Percentiles rank a stretch among this genome's conserved stretches.
Conservation (phyloP, 1,284 basidiomycete species). For the Leccinum pachyderme region DNA sequence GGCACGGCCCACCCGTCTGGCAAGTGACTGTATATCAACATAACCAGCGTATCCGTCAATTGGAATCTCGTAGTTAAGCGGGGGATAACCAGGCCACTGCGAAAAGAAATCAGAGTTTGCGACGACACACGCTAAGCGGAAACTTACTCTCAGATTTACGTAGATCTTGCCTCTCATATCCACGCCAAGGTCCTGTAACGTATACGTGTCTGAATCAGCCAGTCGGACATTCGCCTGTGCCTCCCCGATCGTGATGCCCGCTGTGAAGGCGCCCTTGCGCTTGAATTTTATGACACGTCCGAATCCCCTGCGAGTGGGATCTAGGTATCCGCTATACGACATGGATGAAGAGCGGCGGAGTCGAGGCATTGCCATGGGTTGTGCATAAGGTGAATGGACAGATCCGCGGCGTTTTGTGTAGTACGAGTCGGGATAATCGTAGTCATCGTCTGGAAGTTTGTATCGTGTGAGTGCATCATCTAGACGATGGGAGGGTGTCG, state of each 20-base stretch:
- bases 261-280: constrained; percentile 60
- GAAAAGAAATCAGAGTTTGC: constrained; percentile 4
- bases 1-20: constrained; percentile 65
- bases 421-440: constrained; percentile 23
- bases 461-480: constrained; percentile 4
- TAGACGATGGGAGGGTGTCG: constrained; percentile 3
- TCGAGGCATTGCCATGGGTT: constrained; percentile 21
- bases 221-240: constrained; percentile 65
- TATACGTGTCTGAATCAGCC: constrained; percentile 58
- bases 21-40: constrained; percentile 63
- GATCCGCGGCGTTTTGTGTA: constrained; percentile 24
- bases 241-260: constrained; percentile 67
- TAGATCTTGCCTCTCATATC: constrained; percentile 58
- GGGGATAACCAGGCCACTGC: constrained; percentile 69
- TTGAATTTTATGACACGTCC: constrained; percentile 66
- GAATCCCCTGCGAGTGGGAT: constrained; percentile 45
- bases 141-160: constrained; percentile 57
- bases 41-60: constrained; percentile 65
- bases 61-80: constrained; percentile 74
- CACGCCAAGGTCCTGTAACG: constrained; percentile 60
- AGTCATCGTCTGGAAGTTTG: constrained; percentile 26
- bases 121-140: not conserved
- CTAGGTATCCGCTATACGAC: constrained; percentile 43
- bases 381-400: constrained; percentile 22
- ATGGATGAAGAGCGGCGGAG: constrained; percentile 57